Conservation (phyloP, 768 basidiomycete genomes). For the Rhodocollybia butyracea region DNA sequence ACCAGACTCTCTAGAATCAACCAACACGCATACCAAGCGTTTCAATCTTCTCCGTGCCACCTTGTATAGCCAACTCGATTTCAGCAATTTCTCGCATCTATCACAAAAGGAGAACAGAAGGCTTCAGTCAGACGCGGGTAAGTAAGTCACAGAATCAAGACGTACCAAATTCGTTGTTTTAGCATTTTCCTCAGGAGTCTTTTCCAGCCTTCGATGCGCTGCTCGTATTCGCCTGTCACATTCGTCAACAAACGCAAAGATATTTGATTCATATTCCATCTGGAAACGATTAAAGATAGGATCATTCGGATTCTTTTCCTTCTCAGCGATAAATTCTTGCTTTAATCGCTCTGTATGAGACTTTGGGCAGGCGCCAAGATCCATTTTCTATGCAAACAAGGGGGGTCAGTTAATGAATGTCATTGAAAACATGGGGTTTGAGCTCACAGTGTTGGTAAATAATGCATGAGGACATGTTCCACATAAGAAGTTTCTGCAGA, state of each 20-base stretch:
- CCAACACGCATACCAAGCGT: conserved; percentile 59
- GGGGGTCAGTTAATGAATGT: neutral
- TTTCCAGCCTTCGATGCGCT: conserved; percentile 93
- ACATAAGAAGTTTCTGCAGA: conserved; percentile 96
- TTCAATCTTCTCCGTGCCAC: conserved; percentile 98
- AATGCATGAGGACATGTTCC: conserved; percentile 98
- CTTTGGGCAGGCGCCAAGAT: conserved; percentile 95
- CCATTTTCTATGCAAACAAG: conserved; percentile 82
- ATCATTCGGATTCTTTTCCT: conserved; percentile 70
- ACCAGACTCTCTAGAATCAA: neutral
- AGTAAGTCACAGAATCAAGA: conserved; percentile 10
- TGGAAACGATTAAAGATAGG: conserved; percentile 86
- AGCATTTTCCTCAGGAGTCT: conserved; percentile 99
- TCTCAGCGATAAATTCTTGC: conserved; percentile 81
- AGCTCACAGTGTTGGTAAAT: conserved; percentile 93
- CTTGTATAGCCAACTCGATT: conserved; percentile 98
- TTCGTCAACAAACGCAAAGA: conserved; percentile 95
- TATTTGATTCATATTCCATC: conserved; percentile 94
- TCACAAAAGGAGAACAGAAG: neutral
- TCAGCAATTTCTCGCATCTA: conserved; percentile 99
- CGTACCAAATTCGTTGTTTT: conserved; percentile 93
- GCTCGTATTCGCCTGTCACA: conserved; percentile 95
- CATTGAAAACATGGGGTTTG: neutral
- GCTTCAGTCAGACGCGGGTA: neutral
- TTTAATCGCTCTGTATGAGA: conserved; percentile 94